Base-by-base conservation (phyloP, 257 asterid genomes). In the Solanum rostratum region DNA sequence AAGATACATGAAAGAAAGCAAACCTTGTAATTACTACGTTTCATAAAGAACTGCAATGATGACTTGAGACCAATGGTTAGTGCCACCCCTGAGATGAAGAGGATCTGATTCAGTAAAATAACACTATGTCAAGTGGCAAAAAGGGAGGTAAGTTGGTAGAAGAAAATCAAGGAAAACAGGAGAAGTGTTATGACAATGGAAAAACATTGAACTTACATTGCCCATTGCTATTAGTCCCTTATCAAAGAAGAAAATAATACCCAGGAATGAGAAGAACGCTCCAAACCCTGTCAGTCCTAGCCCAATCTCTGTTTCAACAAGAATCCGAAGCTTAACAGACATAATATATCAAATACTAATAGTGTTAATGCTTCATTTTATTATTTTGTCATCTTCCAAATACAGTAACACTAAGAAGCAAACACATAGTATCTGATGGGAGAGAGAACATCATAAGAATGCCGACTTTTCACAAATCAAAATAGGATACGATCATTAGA, bases 221-320 rank as follows among this genome's bases (percentile, higher is more conserved):
- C 98, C 99, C 96, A 96, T 94, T 53, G 98, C 99, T 82, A 96
- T 92, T 55, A 96, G 91, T 50, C 98, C 99, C 90, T 96, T 96
- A 83, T 94, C 99, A 29, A 96, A 94, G 91, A 96, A 93, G 93
- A 92, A 92, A 88, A 93, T 86, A 84, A 96, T 85, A 78, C 99
- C 99, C 86, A 96, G 86, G 90, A 96, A 89, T 11, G 98, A 94
- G 88, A 96, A 96, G 80, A 95, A 92, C 20, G 92, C 91, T 81
- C 99, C 99, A 81, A 96, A 96, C 65, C 97, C 98, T 70, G 99
- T 96, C 94, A 96, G 90, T 80, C 98, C 98, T 16, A 96, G 94
- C 43, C 99, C 99, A 87, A 96, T 96, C 92, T 96, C 98, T 95
- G 95, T 88, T 84, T 68, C 88, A 87, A 76, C 18, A 84, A 55